Base-by-base conservation (phyloP, 1,284 basidiomycete species). In the Vanrija humicola region DNA sequence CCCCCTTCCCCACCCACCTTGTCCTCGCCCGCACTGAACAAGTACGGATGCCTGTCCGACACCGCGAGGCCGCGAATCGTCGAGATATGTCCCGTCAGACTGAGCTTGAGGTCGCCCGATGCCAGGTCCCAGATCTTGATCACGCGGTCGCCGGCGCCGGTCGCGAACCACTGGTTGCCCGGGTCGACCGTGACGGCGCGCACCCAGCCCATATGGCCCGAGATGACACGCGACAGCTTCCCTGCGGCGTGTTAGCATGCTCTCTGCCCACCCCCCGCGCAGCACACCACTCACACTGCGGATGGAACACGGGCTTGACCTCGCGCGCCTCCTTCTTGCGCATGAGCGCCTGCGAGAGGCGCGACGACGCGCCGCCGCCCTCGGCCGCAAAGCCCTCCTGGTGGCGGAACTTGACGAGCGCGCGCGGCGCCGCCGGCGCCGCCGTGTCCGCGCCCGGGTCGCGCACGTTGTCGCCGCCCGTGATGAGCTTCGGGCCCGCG, bases 101-200 rank as follows among this genome's bases (percentile, higher is more conserved):
- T 93, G 40, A 98, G 79, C 77, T 94, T 98, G 69, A 98, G 81
- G 77, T 97, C 93, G 29, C 95, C 95, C 6, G 86, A 89, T 6
- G 96, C 96, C 63, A 98, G 75, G 74, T 98, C 94, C 95, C 95
- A 98, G n/a, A 99, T 93, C 80, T 99, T 98, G 76, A 99, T 90
- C 46, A 98, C 93, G 34, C 95, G 85, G 76, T 98, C 95, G 7
- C 96, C 96, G 0, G 95, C 95, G 56, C 95, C 95, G 0, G 93
- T 95, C 0, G 90, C 95, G 64, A 99, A 98, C 95, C 95, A 99
- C 74, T 95, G 82, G 79, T 98, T 99, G 26, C 91, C 92, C 16
- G 95, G 95, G 74, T 98, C 95, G 43, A 98, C 92, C 1, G 95
- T 91, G 16, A 90, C 87, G 65, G 88, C 89, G 54, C 95, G 84